Conservation (phyloP, 768 basidiomycete species). For the Suillus occidentalis region DNA sequence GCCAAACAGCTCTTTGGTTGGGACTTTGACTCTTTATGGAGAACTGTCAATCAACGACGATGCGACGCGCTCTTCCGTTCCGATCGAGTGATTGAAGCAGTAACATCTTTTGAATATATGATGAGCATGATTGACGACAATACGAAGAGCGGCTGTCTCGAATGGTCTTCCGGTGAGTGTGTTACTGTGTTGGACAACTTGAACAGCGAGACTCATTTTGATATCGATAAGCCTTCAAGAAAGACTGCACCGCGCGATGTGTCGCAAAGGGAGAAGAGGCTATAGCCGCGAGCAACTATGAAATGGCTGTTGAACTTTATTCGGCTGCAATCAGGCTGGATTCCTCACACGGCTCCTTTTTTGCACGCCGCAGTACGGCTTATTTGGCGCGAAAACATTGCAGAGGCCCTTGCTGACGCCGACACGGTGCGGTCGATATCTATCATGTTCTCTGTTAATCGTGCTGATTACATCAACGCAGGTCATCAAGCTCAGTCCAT, state of each 20-base stretch:
- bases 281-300: not conserved
- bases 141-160: not conserved
- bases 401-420: not conserved
- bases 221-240: not conserved
- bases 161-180: not conserved
- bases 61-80: not conserved
- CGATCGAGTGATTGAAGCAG: not conserved
- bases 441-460: not conserved
- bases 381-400: not conserved
- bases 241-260: not conserved
- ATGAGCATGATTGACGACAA: not conserved
- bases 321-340: not conserved
- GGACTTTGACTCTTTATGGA: not conserved
- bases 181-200: not conserved
- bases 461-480: not conserved
- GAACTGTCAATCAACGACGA: not conserved
- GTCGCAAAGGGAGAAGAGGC: not conserved
- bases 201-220: not conserved
- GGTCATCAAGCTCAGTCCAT: not conserved
- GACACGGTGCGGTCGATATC: not conserved
- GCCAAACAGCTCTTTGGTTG: not conserved
- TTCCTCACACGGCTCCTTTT: not conserved
- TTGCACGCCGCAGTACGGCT: not conserved
- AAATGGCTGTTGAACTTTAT: not conserved
- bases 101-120: not conserved